Percentiles rank a stretch among this genome's conserved stretches.
Conservation (phyloP, 2,329 filamentous ascomycete species). For the Davidsoniella neocaledoniae region DNA sequence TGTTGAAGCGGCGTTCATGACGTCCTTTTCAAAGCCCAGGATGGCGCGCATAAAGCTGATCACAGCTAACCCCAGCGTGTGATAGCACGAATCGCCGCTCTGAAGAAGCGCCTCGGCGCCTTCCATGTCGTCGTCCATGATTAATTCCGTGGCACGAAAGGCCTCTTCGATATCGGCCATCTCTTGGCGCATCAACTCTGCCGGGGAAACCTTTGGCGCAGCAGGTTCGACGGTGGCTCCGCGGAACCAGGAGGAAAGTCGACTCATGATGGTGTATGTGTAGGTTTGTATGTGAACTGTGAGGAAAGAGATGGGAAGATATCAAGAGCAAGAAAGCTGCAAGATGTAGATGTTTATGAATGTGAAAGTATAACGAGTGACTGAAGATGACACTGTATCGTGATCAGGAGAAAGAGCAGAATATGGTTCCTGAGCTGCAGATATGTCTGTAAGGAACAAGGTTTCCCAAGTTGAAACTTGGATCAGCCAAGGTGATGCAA, state of each 20-base stretch:
- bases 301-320: neutral
- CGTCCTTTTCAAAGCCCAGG: slow-evolving; percentile 77
- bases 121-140: slow-evolving; percentile 83
- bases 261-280: slow-evolving; percentile 25
- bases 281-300: neutral
- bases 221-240: slow-evolving; percentile 20
- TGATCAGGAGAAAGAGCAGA: no score
- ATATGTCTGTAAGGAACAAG: no score
- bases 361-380: no score
- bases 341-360: neutral
- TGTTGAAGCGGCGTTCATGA: slow-evolving; percentile 68
- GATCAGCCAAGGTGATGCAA: no score
- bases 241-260: slow-evolving; percentile 35
- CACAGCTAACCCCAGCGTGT: slow-evolving; percentile 66
- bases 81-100: slow-evolving; percentile 62
- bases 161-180: slow-evolving; percentile 40
- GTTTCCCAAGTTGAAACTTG: no score
- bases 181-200: slow-evolving; percentile 25
- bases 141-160: slow-evolving; percentile 48
- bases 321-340: neutral
- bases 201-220: slow-evolving; percentile 9
- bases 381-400: no score
- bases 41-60: slow-evolving; percentile 74
- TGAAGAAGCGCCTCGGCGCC: slow-evolving; percentile 60
- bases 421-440: no score